Evolutionary conservation across 2,329 filamentous ascomycete species (phyloP).

Genomic region (Colletotrichum scovillei): DNA sequence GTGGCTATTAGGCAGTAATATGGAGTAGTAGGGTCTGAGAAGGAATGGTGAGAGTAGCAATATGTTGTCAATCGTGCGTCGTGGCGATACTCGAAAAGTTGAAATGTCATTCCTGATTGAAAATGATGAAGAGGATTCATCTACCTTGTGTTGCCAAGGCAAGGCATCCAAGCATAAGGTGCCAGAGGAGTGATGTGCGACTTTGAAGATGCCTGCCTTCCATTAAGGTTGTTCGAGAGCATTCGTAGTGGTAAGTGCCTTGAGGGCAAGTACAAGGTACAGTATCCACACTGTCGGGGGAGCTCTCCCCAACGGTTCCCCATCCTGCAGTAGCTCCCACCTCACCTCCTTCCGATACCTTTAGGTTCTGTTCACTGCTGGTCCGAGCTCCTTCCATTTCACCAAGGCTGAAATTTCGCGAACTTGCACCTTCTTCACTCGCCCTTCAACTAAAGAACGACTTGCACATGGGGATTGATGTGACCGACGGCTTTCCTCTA

Average conservation of each 20-base stretch:
- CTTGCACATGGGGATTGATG: not conserved
- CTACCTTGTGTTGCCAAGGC: too few species aligned
- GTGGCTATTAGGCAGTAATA: conserved; percentile 16
- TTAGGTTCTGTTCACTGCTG: not conserved
- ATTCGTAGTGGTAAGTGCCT: too few species aligned
- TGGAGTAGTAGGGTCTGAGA: not conserved
- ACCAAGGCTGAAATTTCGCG: conserved; percentile 33
- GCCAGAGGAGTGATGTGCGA: too few species aligned
- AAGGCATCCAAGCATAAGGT: too few species aligned
- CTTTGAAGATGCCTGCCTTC: too few species aligned
- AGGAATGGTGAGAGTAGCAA: not conserved
- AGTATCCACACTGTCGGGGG: conserved; percentile 14
- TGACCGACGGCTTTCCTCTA: not conserved
- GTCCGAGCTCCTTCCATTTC: conserved; percentile 29
- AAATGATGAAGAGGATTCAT: too few species aligned
- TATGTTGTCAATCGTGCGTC: not conserved
- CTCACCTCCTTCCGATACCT: not conserved
- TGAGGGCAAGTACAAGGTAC: not conserved
- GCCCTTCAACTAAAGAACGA: not conserved
- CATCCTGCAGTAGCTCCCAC: not conserved
- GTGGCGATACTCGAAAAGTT: not conserved
- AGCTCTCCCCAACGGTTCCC: not conserved
- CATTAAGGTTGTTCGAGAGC: too few species aligned
- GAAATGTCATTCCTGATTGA: not conserved
- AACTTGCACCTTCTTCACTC: conserved; percentile 1